A percentile compares a stretch with the other conserved stretches of the same genome.
These are phyloP conservation scores for Ophiostoma ulmi DNA, from an alignment of 2,329 filamentous ascomycete genomes.

Conservation along the genomic window DNA sequence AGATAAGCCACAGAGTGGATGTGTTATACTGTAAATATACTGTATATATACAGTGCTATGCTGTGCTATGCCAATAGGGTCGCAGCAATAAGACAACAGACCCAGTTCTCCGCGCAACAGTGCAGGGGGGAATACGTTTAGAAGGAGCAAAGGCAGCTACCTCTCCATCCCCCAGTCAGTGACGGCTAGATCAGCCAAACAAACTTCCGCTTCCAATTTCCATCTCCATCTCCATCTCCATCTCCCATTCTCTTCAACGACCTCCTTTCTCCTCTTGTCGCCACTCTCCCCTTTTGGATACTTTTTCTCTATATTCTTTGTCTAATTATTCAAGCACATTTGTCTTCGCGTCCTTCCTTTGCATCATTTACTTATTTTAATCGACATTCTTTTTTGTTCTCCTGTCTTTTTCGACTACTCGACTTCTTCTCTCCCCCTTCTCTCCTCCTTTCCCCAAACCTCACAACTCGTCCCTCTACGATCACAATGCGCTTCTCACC, in stretches of 20 bases:
- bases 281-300: background rate
- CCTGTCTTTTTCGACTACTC: background rate
- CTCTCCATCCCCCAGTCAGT: constrained; percentile 8
- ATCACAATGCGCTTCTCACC: constrained; percentile 53
- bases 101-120: constrained; percentile 8
- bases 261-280: constrained; percentile 3
- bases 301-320: constrained; percentile 1
- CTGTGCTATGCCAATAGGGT: background rate
- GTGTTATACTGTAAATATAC: background rate
- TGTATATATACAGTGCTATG: background rate
- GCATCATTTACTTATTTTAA: constrained; percentile 9
- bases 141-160: background rate
- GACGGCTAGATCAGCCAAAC: constrained; percentile 1
- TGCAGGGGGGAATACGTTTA: background rate
- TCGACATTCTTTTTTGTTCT: constrained; percentile 13
- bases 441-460: too few species aligned
- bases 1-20: background rate
- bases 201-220: constrained; percentile 21
- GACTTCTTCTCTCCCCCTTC: background rate
- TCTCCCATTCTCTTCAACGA: background rate
- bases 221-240: background rate
- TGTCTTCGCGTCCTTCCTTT: constrained; percentile 8
- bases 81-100: constrained; percentile 12
- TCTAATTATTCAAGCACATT: background rate
- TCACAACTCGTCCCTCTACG: background rate